A percentile compares a stretch with the other conserved stretches of the same genome.
Evolutionary conservation across 2,329 filamentous ascomycete species (phyloP).

Genomic region (Hirsutella rhossiliensis): DNA sequence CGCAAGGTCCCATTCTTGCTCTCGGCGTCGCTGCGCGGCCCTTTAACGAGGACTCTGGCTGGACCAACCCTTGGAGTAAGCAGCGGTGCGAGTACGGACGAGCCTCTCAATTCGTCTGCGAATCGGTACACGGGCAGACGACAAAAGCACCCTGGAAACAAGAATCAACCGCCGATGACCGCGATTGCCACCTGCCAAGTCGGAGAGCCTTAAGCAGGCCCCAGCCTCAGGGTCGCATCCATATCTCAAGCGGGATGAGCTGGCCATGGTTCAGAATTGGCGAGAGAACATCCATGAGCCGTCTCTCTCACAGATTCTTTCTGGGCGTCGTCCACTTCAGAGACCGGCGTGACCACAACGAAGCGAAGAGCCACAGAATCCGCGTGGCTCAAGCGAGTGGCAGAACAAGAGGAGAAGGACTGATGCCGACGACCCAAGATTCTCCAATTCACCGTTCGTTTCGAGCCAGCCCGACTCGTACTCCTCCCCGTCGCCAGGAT

Average conservation of each 20-base stretch:
- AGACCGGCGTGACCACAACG: conserved; percentile 7
- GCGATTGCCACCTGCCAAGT: conserved; percentile 29
- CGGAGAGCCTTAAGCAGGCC: conserved; percentile 25
- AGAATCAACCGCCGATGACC: conserved; percentile 5
- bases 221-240: conserved; percentile 14
- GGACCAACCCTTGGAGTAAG: conserved; percentile 21
- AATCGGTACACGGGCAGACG: neutral
- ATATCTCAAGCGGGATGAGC: conserved; percentile 18
- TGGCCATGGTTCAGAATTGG: conserved; percentile 21
- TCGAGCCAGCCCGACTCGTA: neutral
- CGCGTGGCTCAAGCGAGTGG: conserved; percentile 19
- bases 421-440: conserved; percentile 2
- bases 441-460: neutral
- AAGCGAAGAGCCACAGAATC: conserved; percentile 14
- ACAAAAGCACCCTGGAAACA: conserved; percentile 1
- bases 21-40: conserved; percentile 49
- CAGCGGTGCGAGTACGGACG: neutral
- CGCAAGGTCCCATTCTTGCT: conserved; percentile 41
- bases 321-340: conserved; percentile 7
- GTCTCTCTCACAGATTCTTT: conserved; percentile 6
- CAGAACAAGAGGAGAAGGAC: conserved; percentile 16
- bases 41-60: conserved; percentile 29
- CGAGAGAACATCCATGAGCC: conserved; percentile 10
- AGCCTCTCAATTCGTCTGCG: neutral
- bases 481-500: neutral